Evolutionary conservation across 495 filamentous ascomycete genomes (phyloP).

Genomic region (Sabuloglossum arenarium): DNA sequence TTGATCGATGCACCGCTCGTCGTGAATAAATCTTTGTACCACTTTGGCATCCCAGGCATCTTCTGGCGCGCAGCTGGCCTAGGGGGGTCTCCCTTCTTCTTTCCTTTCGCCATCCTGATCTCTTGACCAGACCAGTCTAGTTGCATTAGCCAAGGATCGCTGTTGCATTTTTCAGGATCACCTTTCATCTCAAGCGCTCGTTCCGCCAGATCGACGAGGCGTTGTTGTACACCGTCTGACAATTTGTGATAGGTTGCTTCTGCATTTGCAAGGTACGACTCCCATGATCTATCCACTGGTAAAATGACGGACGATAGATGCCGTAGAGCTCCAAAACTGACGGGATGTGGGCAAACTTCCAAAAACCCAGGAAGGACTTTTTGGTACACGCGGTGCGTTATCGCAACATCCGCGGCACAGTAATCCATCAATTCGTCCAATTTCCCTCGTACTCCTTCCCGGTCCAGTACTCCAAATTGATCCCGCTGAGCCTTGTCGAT

Average conservation of each 20-base stretch:
- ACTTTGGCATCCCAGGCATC: conserved; percentile 80
- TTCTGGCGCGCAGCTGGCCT: conserved; percentile 70
- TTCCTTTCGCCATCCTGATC: conserved; percentile 75
- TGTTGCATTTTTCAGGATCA: conserved; percentile 39
- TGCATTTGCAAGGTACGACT: conserved; percentile 56
- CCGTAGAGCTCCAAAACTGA: conserved; percentile 85
- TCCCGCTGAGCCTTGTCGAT: conserved; percentile 83
- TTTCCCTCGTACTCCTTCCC: conserved; percentile 40
- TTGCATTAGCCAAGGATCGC: conserved; percentile 79
- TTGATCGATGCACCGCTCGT: conserved; percentile 41
- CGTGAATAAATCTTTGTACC: conserved; percentile 81
- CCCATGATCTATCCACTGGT: conserved; percentile 74
- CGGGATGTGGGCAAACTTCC: conserved; percentile 78
- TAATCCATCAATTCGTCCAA: conserved; percentile 79
- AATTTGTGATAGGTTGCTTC: conserved; percentile 68
- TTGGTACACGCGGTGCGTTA: conserved; percentile 82
- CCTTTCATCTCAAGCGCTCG: conserved; percentile 56
- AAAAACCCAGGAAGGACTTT: conserved; percentile 81
- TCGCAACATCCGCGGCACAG: conserved; percentile 83
- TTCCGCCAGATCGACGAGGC: conserved; percentile 48
- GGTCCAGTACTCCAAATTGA: conserved; percentile 66
- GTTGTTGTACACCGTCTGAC: conserved; percentile 51
- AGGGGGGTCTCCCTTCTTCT: conserved; percentile 61
- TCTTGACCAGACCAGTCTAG: conserved; percentile 91
- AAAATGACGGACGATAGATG: conserved; percentile 85